These are phyloP conservation scores for Lodderomyces margitis DNA, from an alignment of 1,139 yeast genomes.

Conservation along the genomic window DNA sequence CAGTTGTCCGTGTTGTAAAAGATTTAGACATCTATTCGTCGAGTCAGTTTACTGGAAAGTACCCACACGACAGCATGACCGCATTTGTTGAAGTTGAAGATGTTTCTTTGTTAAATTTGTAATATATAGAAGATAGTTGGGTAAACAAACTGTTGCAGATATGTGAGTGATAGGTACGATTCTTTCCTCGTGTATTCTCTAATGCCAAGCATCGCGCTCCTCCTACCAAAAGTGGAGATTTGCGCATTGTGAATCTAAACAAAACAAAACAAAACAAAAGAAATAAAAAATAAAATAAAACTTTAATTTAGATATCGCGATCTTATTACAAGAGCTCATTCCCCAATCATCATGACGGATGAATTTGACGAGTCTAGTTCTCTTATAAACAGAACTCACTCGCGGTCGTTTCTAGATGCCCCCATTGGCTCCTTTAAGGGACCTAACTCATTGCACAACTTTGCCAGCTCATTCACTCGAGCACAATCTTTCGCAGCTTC, in stretches of 20 bases:
- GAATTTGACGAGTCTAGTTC: conserved; percentile 10
- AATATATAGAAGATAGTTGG: neutral
- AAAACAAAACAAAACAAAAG: neutral
- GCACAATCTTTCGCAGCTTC: conserved; percentile 48
- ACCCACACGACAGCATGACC: conserved; percentile 6
- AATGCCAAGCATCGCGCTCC: too few relatives aligned
- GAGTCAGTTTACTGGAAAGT: conserved; percentile 12
- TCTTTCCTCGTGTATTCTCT: too few relatives aligned
- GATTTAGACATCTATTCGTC: conserved; percentile 19
- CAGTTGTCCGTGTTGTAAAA: conserved; percentile 23
- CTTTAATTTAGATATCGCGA: neutral
- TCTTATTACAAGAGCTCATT: neutral
- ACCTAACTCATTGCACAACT: conserved; percentile 46
- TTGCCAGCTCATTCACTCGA: conserved; percentile 47
- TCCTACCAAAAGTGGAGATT: neutral
- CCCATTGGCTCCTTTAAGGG: conserved; percentile 50
- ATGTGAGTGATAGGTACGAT: too few relatives aligned
- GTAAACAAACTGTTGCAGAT: too few relatives aligned
- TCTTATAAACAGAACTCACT: conserved; percentile 20
- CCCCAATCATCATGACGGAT: conserved; percentile 3
- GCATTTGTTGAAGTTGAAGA: conserved; percentile 5
- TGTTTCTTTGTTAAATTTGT: conserved; percentile 2
- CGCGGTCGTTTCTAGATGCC: conserved; percentile 28
- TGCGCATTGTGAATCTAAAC: neutral
- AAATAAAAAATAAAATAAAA: neutral